Conservation (phyloP, 2,329 filamentous ascomycete species). For the Alternaria burnsii region DNA sequence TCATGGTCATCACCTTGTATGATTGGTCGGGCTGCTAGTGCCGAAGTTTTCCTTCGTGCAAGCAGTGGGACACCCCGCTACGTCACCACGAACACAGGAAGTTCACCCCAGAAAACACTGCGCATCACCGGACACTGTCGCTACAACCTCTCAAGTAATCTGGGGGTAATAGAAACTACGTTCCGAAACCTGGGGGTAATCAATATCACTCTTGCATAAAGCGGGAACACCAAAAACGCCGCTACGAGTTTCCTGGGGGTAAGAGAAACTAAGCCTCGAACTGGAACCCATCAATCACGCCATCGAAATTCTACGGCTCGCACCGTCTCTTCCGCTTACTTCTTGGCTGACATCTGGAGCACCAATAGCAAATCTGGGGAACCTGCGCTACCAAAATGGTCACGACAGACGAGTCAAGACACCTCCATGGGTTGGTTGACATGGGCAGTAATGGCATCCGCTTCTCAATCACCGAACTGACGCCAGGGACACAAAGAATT, state of each 20-base stretch:
- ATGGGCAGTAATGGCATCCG: conserved; percentile 81
- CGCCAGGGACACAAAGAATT: conserved; percentile 73
- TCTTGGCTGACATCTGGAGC: conserved; percentile 24
- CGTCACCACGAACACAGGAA: conserved; percentile 28
- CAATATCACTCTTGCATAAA: conserved; percentile 21
- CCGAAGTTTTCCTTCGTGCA: conserved; percentile 25
- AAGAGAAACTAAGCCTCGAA: conserved; percentile 23
- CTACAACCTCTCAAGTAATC: conserved; percentile 37
- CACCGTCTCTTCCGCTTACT: conserved; percentile 19
- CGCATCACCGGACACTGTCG: conserved; percentile 33
- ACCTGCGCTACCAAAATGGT: conserved; percentile 22
- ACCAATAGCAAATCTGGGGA: conserved; percentile 27
- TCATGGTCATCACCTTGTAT: conserved; percentile 3
- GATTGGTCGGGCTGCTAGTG: conserved; percentile 28
- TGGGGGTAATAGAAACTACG: conserved; percentile 40
- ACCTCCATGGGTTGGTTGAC: conserved; percentile 47
- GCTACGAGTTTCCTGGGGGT: conserved; percentile 32
- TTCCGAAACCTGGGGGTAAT: conserved; percentile 29
- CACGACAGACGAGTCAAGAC: conserved; percentile 24
- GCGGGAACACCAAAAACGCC: conserved; percentile 25
- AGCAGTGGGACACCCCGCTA: conserved; percentile 18
- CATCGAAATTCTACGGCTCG: conserved; percentile 28
- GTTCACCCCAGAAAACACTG: conserved; percentile 20
- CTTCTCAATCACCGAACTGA: conserved; percentile 87
- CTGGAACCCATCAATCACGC: conserved; percentile 31